Conservation (phyloP, 2,329 filamentous ascomycete species). For the Coleophoma eucalyptorum region DNA sequence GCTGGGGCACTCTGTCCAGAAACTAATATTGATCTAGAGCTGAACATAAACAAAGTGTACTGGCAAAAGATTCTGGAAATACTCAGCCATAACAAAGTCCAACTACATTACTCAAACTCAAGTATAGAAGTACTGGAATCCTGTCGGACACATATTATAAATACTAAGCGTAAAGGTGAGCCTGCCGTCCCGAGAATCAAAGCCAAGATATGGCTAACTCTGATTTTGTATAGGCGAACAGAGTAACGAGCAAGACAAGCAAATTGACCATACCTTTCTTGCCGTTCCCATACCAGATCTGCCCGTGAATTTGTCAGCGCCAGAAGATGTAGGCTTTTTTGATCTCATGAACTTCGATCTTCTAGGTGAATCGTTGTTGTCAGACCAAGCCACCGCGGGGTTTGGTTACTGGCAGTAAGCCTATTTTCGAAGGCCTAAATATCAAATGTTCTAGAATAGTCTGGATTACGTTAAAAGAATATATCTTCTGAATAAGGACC, state of each 20-base stretch:
- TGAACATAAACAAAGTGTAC: not conserved
- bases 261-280: not conserved
- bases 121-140: not conserved
- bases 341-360: not conserved
- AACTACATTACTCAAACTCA: not conserved
- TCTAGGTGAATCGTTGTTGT: not conserved
- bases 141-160: not conserved
- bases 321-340: not conserved
- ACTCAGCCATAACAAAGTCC: not conserved
- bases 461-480: no score
- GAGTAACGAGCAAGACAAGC: no score
- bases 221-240: no score
- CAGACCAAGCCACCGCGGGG: no score
- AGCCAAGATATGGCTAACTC: no score
- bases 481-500: no score
- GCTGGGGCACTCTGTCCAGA: slow-evolving; percentile 6
- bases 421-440: no score
- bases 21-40: not conserved
- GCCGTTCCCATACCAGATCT: not conserved
- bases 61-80: not conserved
- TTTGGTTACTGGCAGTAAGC: no score
- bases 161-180: not conserved
- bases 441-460: no score
- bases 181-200: not conserved
- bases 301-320: not conserved